A percentile compares a stretch with the other conserved stretches of the same genome.
phyloP scores from a whole-genome alignment of 331 rosid species.

The Malus hybrid region DNA sequence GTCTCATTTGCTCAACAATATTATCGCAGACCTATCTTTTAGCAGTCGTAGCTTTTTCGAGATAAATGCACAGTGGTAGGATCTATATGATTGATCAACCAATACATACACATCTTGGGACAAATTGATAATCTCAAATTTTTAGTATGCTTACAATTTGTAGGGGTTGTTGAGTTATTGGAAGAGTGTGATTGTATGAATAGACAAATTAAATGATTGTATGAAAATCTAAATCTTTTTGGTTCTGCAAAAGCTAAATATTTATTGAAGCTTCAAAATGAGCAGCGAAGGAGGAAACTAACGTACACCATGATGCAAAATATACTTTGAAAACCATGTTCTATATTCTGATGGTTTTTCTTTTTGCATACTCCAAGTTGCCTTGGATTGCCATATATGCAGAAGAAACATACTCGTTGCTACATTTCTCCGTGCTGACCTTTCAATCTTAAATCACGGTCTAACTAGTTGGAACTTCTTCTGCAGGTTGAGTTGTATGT shows the following conservation, averaged over 20 bases:
- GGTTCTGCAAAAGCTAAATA: no score
- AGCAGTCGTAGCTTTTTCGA: no score
- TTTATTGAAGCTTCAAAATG: no score
- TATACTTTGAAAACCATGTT: no score
- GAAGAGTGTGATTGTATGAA: neutral
- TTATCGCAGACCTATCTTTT: neutral
- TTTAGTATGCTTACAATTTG: no score
- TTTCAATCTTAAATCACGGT: neutral
- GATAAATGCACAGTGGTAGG: neutral
- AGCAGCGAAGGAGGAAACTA: no score
- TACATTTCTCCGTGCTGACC: neutral
- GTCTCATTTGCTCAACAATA: neutral
- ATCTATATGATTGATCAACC: neutral
- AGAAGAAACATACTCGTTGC: neutral
- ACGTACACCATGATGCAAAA: no score
- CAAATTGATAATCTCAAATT: neutral
- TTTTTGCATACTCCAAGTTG: neutral
- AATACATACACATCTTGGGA: neutral
- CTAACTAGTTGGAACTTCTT: constrained; percentile 17
- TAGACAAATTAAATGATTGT: no score
- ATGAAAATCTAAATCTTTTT: neutral
- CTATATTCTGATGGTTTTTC: no score
- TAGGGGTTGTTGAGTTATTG: neutral
- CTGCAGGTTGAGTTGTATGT: constrained; percentile 67
- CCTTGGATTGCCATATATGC: neutral